Conservation (phyloP, 768 basidiomycete genomes). For the Termitomyces eurrhizus region DNA sequence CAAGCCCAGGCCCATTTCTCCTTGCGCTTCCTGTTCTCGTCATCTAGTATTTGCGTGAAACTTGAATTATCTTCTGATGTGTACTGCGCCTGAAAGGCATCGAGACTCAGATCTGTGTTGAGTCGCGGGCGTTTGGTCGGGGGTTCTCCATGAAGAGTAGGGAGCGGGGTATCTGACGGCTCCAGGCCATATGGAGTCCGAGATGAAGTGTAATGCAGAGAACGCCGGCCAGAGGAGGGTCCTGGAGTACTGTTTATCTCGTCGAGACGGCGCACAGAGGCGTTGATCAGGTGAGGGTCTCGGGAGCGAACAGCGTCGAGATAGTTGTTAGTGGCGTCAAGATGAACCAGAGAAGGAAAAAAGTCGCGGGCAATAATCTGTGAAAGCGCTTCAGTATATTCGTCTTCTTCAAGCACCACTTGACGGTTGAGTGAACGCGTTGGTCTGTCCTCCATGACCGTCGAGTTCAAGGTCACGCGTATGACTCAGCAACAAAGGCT, state of each 20-base stretch:
- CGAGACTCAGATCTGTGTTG: constrained; percentile 63
- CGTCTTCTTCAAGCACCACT: constrained; percentile 83
- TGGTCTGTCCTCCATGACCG: constrained; percentile 17
- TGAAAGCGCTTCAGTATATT: constrained; percentile 87
- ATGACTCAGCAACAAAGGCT: constrained; percentile 6
- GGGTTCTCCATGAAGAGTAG: constrained; percentile 39
- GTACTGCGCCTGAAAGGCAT: constrained; percentile 85
- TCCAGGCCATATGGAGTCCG: constrained; percentile 63
- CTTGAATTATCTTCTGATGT: constrained; percentile 98
- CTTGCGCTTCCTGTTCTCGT: constrained; percentile 80
- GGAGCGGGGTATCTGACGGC: constrained; percentile 65
- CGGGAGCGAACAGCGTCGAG: constrained; percentile 74
- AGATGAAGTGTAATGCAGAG: constrained; percentile 40
- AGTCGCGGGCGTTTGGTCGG: constrained; percentile 55
- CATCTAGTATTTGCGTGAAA: constrained; percentile 87
- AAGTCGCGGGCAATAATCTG: constrained; percentile 96
- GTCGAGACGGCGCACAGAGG: constrained; percentile 71
- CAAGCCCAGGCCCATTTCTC: constrained; percentile 92
- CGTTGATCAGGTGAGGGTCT: constrained; percentile 73
- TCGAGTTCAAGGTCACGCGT: background rate
- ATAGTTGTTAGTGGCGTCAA: constrained; percentile 86
- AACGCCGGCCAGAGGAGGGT: constrained; percentile 25
- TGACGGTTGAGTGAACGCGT: constrained; percentile 66
- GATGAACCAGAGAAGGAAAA: constrained; percentile 89
- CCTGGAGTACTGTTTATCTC: constrained; percentile 54